Evolutionary conservation across 345 rosid species (phyloP).

Genomic region (Excoecaria cochinchinensis): DNA sequence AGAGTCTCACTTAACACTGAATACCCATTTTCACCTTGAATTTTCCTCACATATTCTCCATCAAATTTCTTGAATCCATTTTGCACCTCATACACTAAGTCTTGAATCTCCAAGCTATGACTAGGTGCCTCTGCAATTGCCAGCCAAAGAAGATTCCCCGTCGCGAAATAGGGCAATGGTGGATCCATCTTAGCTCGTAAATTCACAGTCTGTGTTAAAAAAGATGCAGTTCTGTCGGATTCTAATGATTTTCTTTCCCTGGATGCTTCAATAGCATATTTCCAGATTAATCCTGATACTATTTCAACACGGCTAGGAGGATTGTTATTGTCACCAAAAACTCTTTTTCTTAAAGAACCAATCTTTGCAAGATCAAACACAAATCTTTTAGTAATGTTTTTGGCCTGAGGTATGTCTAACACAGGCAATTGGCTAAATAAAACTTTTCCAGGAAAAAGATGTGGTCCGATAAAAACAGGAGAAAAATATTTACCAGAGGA

Average conservation of each 20-base stretch:
- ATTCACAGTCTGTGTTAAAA: conserved; percentile 32
- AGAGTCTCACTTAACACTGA: conserved; percentile 2
- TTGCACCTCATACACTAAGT: neutral
- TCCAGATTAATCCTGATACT: conserved; percentile 16
- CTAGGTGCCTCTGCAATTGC: neutral
- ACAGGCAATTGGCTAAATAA: conserved; percentile 2
- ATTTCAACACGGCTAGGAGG: conserved; percentile 14
- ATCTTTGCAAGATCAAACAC: conserved; percentile 13
- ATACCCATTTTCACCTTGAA: conserved; percentile 1
- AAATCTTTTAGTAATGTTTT: conserved; percentile 15
- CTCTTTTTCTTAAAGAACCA: neutral
- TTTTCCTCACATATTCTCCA: neutral
- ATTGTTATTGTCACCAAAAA: neutral
- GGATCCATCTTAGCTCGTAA: conserved; percentile 29
- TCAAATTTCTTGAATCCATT: conserved; percentile 4
- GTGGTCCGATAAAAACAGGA: conserved; percentile 1
- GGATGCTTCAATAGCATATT: conserved; percentile 11
- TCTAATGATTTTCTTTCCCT: neutral
- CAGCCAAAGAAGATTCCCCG: conserved; percentile 28
- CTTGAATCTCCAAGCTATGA: neutral
- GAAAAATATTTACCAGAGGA: neutral
- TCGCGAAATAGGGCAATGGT: conserved; percentile 12
- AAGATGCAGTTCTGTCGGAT: neutral
- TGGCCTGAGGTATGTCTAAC: conserved; percentile 15
- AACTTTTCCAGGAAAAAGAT: conserved; percentile 20